Conservation (phyloP, 2,329 filamentous ascomycete genomes). For the Penicillium sp. region DNA sequence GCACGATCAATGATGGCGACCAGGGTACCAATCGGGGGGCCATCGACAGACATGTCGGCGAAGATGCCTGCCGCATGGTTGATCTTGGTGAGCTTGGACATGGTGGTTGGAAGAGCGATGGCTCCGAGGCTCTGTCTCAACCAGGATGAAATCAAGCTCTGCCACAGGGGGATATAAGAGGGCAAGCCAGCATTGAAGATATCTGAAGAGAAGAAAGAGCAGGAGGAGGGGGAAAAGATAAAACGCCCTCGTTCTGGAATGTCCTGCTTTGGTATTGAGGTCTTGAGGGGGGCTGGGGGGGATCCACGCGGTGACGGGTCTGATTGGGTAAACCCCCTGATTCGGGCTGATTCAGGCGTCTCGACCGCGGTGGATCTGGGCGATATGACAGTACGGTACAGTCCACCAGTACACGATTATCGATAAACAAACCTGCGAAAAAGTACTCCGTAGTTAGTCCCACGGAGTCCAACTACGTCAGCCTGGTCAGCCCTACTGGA, state of each 20-base stretch:
- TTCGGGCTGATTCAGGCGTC: conserved; percentile 16
- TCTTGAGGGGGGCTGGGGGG: conserved; percentile 31
- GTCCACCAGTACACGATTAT: conserved; percentile 8
- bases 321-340: conserved; percentile 27
- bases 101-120: conserved; percentile 8
- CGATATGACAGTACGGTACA: conserved; percentile 20
- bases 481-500: neutral
- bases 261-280: conserved; percentile 7
- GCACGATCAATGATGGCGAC: conserved; percentile 90
- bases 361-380: conserved; percentile 11
- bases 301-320: neutral
- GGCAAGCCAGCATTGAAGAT: conserved; percentile 13
- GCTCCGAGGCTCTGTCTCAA: neutral
- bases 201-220: conserved; percentile 8
- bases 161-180: conserved; percentile 3
- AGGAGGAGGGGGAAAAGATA: conserved; percentile 16
- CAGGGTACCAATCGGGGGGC: conserved; percentile 88
- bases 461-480: neutral
- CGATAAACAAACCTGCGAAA: conserved; percentile 15
- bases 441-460: neutral
- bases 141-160: neutral
- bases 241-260: conserved; percentile 22
- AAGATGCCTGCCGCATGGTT: conserved; percentile 90
- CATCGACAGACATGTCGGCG: conserved; percentile 90
- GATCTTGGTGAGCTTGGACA: conserved; percentile 57